phyloP scores from a whole-genome alignment of 1,284 basidiomycete genomes.

The Hemileccinum hortonii region DNA sequence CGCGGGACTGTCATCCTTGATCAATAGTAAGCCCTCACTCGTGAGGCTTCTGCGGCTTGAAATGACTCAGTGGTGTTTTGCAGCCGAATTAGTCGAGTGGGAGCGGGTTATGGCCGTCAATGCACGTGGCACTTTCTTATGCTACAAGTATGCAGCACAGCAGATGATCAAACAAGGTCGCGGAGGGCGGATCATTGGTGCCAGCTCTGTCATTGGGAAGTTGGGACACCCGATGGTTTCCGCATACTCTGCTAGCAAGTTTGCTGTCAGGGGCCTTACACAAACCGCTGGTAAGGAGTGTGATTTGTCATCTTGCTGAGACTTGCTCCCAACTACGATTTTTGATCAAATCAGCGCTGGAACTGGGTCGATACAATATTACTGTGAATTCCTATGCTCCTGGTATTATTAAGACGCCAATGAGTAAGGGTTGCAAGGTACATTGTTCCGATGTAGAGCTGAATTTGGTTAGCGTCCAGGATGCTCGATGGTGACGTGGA shows the following conservation, averaged over 20 bases:
- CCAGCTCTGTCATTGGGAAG: constrained; percentile 28
- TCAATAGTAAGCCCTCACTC: constrained; percentile 3
- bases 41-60: accelerated
- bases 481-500: not conserved
- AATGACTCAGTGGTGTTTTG: not conserved
- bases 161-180: not conserved
- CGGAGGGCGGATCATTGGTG: constrained; percentile 40
- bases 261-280: constrained; percentile 32
- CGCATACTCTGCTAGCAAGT: constrained; percentile 31
- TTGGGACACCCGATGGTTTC: not conserved
- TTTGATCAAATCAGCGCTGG: constrained; percentile 9
- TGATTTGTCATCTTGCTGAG: not conserved
- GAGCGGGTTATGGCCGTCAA: constrained; percentile 31
- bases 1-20: not conserved
- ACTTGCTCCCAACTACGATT: not conserved
- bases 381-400: constrained; percentile 21
- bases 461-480: not conserved
- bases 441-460: not conserved
- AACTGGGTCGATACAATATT: constrained; percentile 26
- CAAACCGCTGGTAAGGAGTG: constrained; percentile 20
- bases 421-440: constrained; percentile 14
- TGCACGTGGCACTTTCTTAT: constrained; percentile 4
- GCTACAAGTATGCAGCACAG: no score
- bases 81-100: constrained; percentile 21
- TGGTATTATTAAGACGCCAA: constrained; percentile 15